These are phyloP conservation scores for Populus deltoides DNA, from an alignment of 345 rosid species.

Conservation along the genomic window DNA sequence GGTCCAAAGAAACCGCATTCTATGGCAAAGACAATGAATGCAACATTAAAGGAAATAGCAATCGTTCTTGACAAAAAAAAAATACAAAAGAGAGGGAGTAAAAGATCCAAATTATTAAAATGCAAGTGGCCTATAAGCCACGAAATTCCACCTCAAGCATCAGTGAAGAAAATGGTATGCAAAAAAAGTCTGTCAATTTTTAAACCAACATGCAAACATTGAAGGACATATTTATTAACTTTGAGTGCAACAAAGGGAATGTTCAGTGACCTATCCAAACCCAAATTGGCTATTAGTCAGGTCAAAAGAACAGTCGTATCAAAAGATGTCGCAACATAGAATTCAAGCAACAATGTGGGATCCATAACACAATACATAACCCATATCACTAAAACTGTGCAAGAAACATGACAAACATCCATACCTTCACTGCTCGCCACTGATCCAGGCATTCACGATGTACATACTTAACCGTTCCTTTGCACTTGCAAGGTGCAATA, in stretches of 20 bases:
- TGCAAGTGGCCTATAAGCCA: not conserved
- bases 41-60: not conserved
- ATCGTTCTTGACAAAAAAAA: not conserved
- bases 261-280: not conserved
- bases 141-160: not conserved
- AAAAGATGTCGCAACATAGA: not conserved
- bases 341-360: not conserved
- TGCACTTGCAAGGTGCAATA: conserved; percentile 98
- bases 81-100: not conserved
- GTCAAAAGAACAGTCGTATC: not conserved
- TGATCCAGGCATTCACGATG: conserved; percentile 98
- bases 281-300: not conserved
- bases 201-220: not conserved
- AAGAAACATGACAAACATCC: not conserved
- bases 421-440: conserved; percentile 94
- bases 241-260: not conserved
- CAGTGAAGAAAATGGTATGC: not conserved
- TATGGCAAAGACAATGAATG: not conserved
- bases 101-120: not conserved
- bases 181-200: not conserved
- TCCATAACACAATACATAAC: not conserved
- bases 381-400: not conserved
- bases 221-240: not conserved
- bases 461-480: conserved; percentile 95
- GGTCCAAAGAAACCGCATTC: too few relatives aligned